phyloP scores from a whole-genome alignment of 768 basidiomycete species.

The Scleroderma citrinum region DNA sequence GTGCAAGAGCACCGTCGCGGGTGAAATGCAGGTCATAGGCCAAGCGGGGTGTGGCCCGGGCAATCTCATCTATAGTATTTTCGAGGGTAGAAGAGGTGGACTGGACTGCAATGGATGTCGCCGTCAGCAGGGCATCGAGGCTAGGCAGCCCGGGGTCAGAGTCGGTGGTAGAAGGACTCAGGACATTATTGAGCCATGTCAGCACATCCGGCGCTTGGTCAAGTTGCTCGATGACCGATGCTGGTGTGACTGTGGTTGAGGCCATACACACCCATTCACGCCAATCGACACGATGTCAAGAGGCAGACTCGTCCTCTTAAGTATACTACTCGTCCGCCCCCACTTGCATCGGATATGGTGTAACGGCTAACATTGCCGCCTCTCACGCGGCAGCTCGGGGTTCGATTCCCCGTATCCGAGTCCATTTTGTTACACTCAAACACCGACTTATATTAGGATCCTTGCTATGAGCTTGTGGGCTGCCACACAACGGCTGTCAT shows the following conservation, averaged over 20 bases:
- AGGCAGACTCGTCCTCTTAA: not conserved
- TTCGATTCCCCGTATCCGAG: slow-evolving; percentile 26
- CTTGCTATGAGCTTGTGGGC: too few relatives aligned
- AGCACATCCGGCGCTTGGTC: slow-evolving; percentile 57
- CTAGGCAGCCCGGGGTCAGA: slow-evolving; percentile 58
- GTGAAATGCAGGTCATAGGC: slow-evolving; percentile 97
- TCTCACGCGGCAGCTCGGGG: slow-evolving; percentile 47
- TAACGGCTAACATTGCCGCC: slow-evolving; percentile 66
- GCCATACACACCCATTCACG: slow-evolving; percentile 15
- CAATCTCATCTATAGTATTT: slow-evolving; percentile 87
- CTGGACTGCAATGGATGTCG: slow-evolving; percentile 81
- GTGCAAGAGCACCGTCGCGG: slow-evolving; percentile 80
- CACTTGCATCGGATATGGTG: slow-evolving; percentile 60
- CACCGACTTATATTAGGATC: too few relatives aligned
- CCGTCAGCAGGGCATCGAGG: slow-evolving; percentile 67
- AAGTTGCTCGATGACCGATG: slow-evolving; percentile 47
- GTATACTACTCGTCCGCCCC: not conserved
- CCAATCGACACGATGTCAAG: not conserved
- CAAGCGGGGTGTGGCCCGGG: slow-evolving; percentile 83
- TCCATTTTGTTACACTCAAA: not conserved
- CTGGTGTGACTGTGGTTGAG: slow-evolving; percentile 21
- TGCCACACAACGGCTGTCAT: not conserved
- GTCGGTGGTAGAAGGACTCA: slow-evolving; percentile 20
- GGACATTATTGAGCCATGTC: slow-evolving; percentile 68
- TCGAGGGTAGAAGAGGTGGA: slow-evolving; percentile 87